Percentiles rank a stretch among this genome's conserved stretches.
phyloP scores from a whole-genome alignment of 805 yeast genomes.

The Myxozyma geophila region DNA sequence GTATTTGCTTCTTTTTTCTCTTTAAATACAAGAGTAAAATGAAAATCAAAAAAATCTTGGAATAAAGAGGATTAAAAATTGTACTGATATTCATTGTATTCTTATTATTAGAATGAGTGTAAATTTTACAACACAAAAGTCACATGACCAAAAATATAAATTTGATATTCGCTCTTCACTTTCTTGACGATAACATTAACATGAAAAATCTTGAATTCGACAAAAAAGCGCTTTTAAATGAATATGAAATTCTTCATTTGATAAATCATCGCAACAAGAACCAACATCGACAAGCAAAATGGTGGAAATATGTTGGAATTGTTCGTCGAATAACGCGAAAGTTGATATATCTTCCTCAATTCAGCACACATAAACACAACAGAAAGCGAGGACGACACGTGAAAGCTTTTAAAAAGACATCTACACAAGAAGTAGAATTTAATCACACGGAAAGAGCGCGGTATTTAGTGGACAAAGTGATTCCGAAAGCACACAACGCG shows the following conservation, averaged over 20 bases:
- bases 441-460: slow-evolving; percentile 18
- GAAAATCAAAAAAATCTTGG: too few relatives aligned
- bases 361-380: background rate
- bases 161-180: background rate
- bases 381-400: background rate
- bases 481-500: slow-evolving; percentile 33
- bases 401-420: too few relatives aligned
- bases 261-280: slow-evolving; percentile 72
- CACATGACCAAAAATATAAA: background rate
- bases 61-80: too few relatives aligned
- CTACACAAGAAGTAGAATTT: background rate
- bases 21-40: too few relatives aligned
- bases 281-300: slow-evolving; percentile 70
- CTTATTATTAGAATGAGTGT: background rate
- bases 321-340: slow-evolving; percentile 54
- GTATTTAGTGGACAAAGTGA: slow-evolving; percentile 16
- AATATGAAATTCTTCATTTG: slow-evolving; percentile 63
- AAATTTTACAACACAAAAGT: background rate
- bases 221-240: slow-evolving; percentile 47
- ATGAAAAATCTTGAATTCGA: slow-evolving; percentile 3
- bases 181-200: background rate
- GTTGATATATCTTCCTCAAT: slow-evolving; percentile 2
- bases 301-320: slow-evolving; percentile 77
- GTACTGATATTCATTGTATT: too few relatives aligned
- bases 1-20: too few relatives aligned